Evolutionary conservation across 441 rosid genomes (phyloP).

Genomic region (Aquilaria agallochum): DNA sequence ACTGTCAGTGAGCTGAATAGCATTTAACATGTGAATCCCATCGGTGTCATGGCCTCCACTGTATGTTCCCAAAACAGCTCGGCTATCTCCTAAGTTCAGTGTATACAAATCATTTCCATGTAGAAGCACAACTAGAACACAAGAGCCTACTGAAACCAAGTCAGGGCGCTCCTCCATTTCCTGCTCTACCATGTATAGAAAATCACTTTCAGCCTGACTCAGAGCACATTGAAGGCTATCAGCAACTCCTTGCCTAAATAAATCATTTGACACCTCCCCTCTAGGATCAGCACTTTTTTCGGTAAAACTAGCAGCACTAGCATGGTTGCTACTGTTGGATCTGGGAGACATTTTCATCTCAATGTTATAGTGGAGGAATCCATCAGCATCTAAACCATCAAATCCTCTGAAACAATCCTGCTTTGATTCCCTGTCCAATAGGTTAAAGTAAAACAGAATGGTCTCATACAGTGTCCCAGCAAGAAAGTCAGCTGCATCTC

Average conservation of each 20-base stretch:
- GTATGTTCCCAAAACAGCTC: constrained; percentile 84
- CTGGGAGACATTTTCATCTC: constrained; percentile 8
- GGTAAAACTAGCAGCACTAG: constrained; percentile 6
- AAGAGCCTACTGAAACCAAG: constrained; percentile 88
- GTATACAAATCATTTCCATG: constrained; percentile 69
- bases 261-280: constrained; percentile 31
- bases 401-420: constrained; percentile 25
- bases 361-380: constrained; percentile 16
- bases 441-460: constrained; percentile 47
- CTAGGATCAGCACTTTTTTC: constrained; percentile 10
- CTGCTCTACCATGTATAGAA: constrained; percentile 87
- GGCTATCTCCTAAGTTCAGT: constrained; percentile 86
- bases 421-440: constrained; percentile 49
- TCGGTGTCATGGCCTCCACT: constrained; percentile 22
- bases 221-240: constrained; percentile 77
- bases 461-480: constrained; percentile 88
- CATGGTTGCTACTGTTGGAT: constrained; percentile 10
- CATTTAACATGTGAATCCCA: constrained; percentile 39
- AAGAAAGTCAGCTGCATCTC: constrained; percentile 98
- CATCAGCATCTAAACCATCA: constrained; percentile 21
- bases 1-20: constrained; percentile 79
- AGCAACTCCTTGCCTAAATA: constrained; percentile 59
- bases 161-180: constrained; percentile 98
- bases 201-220: constrained; percentile 78
- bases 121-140: constrained; percentile 80